A percentile compares a stretch with the other conserved stretches of the same genome.
These are phyloP conservation scores for Penicillium soppii DNA, from an alignment of 495 filamentous ascomycete species.

Conservation along the genomic window DNA sequence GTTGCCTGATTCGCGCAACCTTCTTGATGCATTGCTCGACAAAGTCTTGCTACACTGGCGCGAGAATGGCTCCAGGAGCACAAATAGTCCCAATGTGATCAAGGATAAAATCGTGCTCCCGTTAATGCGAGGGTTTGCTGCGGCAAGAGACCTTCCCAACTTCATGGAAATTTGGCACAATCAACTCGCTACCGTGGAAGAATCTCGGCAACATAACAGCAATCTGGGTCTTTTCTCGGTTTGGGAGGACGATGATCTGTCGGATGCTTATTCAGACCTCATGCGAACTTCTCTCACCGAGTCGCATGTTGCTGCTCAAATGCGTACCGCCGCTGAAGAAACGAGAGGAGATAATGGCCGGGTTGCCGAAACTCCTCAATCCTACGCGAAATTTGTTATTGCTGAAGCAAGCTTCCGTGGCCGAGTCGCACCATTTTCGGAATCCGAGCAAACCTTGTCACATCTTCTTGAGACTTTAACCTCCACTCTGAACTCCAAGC, in stretches of 20 bases:
- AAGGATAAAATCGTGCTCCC: slow-evolving; percentile 51
- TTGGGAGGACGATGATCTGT: slow-evolving; percentile 66
- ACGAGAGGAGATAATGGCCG: slow-evolving; percentile 29
- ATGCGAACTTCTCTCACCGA: slow-evolving; percentile 36
- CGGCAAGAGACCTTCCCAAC: slow-evolving; percentile 60
- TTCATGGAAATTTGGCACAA: slow-evolving; percentile 69
- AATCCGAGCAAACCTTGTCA: slow-evolving; percentile 24
- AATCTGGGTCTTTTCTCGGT: slow-evolving; percentile 34
- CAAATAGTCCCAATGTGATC: slow-evolving; percentile 29
- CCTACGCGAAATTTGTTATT: slow-evolving; percentile 41
- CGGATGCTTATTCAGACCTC: slow-evolving; percentile 37
- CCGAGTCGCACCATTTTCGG: slow-evolving; percentile 20
- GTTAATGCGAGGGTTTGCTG: slow-evolving; percentile 61
- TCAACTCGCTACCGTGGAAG: slow-evolving; percentile 53
- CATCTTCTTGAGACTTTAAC: slow-evolving; percentile 28
- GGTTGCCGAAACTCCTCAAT: slow-evolving; percentile 26
- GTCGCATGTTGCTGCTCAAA: slow-evolving; percentile 29
- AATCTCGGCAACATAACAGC: slow-evolving; percentile 30
- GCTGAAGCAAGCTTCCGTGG: slow-evolving; percentile 38
- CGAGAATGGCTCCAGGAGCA: slow-evolving; percentile 4
- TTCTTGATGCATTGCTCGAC: slow-evolving; percentile 42
- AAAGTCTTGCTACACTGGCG: slow-evolving; percentile 42
- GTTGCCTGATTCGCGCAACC: slow-evolving; percentile 36
- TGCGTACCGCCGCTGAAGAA: slow-evolving; percentile 31
- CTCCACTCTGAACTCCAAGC: slow-evolving; percentile 35